phyloP scores from a whole-genome alignment of 345 rosid species.

The Rhodamnia rubescens region DNA sequence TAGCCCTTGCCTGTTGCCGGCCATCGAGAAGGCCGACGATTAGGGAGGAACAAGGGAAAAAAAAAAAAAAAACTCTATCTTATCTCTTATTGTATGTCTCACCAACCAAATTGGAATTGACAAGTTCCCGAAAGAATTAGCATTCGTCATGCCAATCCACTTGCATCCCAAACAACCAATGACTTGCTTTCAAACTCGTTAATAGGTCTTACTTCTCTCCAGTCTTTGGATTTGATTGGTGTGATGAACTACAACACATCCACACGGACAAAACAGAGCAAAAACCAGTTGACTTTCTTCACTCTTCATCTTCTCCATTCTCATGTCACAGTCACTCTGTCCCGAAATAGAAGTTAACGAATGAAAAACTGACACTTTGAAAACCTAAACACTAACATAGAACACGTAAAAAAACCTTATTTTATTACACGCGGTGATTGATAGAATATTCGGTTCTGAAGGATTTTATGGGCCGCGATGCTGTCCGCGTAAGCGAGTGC shows the following conservation, averaged over 20 bases:
- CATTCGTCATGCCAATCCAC: neutral
- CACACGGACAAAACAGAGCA: neutral
- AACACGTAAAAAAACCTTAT: neutral
- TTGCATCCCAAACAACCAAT: neutral
- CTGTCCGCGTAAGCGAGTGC: neutral
- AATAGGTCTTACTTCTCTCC: neutral
- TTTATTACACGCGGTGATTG: neutral
- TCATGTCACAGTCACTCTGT: rapidly evolving
- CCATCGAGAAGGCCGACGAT: no score
- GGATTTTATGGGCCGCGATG: neutral
- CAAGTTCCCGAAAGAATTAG: neutral
- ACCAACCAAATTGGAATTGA: neutral
- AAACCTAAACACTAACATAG: neutral
- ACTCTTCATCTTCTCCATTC: neutral
- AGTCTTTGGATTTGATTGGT: neutral
- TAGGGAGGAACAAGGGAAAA: no score
- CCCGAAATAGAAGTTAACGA: neutral
- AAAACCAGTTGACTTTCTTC: neutral
- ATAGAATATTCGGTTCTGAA: neutral
- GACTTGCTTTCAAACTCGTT: neutral
- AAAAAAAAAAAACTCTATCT: neutral
- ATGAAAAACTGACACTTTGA: neutral
- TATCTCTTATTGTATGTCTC: neutral
- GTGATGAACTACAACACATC: neutral
- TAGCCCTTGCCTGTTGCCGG: no score